A percentile compares a stretch with the other conserved stretches of the same genome.
phyloP scores from a whole-genome alignment of 2,329 filamentous ascomycete species.

The Diaporthe citri region DNA sequence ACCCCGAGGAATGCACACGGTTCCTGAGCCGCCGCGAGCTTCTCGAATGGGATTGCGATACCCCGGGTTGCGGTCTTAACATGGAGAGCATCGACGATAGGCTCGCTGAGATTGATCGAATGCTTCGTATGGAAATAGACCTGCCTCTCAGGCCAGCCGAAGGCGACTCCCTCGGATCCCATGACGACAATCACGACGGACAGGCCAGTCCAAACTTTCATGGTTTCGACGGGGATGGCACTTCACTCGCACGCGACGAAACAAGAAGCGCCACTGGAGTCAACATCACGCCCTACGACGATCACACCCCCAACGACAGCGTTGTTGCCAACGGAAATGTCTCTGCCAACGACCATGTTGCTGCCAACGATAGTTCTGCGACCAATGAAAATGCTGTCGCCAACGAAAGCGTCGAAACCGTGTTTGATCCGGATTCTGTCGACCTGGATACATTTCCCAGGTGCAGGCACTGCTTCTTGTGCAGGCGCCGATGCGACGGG shows the following conservation, averaged over 20 bases:
- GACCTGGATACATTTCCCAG: not conserved
- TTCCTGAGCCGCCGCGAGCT: not conserved
- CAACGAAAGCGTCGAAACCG: not conserved
- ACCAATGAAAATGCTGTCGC: not conserved
- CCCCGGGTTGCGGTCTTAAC: not conserved
- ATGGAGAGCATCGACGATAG: not conserved
- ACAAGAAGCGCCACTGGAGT: not conserved
- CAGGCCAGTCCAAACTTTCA: not conserved
- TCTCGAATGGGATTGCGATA: not conserved
- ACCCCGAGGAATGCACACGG: not conserved
- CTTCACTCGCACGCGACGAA: not conserved
- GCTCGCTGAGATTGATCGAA: not conserved
- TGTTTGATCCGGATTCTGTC: not conserved
- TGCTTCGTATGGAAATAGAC: not conserved
- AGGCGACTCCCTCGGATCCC: not conserved
- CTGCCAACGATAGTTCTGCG: not conserved
- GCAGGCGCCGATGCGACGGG: not conserved
- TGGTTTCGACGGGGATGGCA: not conserved
- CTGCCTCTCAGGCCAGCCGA: not conserved
- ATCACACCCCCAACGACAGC: not conserved
- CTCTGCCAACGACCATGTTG: not conserved
- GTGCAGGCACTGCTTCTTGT: not conserved
- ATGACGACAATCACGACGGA: not conserved
- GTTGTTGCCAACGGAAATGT: too few species aligned
- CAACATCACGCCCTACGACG: not conserved